phyloP scores from a whole-genome alignment of 495 filamentous ascomycete species.

The Podospora appendiculata region DNA sequence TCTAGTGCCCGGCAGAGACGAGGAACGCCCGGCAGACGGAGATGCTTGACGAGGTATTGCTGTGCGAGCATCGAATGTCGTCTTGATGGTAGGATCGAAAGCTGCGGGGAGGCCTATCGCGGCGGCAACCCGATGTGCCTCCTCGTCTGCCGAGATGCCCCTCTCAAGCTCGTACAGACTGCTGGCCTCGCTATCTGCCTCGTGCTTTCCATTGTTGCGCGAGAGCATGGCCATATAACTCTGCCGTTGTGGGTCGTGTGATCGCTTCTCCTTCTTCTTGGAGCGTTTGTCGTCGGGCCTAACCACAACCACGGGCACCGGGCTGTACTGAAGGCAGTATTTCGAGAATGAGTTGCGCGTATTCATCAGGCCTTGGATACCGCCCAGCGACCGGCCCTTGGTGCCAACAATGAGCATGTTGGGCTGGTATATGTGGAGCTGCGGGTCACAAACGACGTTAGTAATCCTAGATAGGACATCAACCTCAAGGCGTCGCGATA shows the following conservation, averaged over 20 bases:
- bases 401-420: constrained; percentile 95
- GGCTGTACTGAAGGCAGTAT: constrained; percentile 92
- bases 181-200: constrained; percentile 39
- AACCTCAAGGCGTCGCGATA: background rate
- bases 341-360: constrained; percentile 82
- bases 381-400: constrained; percentile 74
- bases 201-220: constrained; percentile 51
- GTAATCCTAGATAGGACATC: background rate
- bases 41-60: constrained; percentile 25
- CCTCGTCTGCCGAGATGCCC: constrained; percentile 46
- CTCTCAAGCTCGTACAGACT: constrained; percentile 40
- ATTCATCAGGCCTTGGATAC: constrained; percentile 82
- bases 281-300: constrained; percentile 81
- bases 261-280: constrained; percentile 87
- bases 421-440: constrained; percentile 94
- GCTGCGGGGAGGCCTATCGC: constrained; percentile 57
- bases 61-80: constrained; percentile 16
- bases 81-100: constrained; percentile 48
- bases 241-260: constrained; percentile 66
- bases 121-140: constrained; percentile 63
- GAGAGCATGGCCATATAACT: constrained; percentile 77
- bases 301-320: constrained; percentile 95
- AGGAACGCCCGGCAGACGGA: constrained; percentile 15
- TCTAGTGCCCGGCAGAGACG: constrained; percentile 13
- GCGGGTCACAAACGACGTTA: background rate